Evolutionary conservation across 805 yeast species (phyloP), one percentile per base, ranked within the genome.

Genomic region (Pichia paraexigua): DNA sequence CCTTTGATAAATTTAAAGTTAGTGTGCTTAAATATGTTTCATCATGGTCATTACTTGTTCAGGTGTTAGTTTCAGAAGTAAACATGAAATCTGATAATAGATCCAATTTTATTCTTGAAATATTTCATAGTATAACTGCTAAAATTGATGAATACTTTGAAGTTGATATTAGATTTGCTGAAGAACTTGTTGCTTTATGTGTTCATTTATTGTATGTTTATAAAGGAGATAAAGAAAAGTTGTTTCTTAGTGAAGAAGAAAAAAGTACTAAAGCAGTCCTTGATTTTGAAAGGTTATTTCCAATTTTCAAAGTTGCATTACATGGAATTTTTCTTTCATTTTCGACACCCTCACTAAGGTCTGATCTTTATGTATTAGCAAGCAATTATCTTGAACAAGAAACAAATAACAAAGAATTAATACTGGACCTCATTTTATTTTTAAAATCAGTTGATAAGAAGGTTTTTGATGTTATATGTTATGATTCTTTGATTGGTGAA

Each of bases 1-100:
- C 79, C n/a, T 71, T 70, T 42, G 71, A 72, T 43, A 71, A 73
- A 41, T 75, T 80, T 57, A 74, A 74, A 54, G 64, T 72, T 1
- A 70, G 73, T 10, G 94, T 85, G 54, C 68, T 85, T 45, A 68
- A 75, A 15, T 79, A 84, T 52, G 68, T 92, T 28, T 88, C 83
- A 60, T 78, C 95, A 0, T 92, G 98, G 98, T 82, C 83, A 22
- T 84, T 83, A 57, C 66, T 91, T 47, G 82, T 88, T 24, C 88
- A 89, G 55, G 80, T 89, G 4, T 67, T 88, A 44, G 80, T 87
- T 5, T 73, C 80, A 5, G 90, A 83, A 64, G 21, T 47, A 5
- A 70, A 70, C n/a, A 66, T 81, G 50, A 65, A 71, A 8, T 60
- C 73, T 0, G 60, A 67, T 10, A 65, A 68, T n/a, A 72, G 83